These are phyloP conservation scores for grape (Vitis vinifera) DNA, from an alignment of 164 flowering plant genomes.

Conservation along the genomic window DNA sequence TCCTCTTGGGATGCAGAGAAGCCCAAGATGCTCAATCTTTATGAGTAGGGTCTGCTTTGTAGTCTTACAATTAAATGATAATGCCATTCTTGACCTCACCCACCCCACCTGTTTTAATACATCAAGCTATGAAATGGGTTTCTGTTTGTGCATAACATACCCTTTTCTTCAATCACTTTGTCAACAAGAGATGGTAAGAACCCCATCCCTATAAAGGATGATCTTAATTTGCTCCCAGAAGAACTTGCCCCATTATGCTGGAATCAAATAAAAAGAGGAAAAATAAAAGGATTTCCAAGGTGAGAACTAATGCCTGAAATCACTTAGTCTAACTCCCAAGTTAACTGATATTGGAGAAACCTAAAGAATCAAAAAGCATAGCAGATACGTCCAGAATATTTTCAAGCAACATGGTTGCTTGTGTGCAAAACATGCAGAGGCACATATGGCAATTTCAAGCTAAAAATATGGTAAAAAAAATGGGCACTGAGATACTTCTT, in stretches of 20 bases:
- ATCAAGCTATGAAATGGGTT: background rate
- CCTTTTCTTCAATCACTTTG: slow-evolving; percentile 71
- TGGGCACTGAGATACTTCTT: too few relatives aligned
- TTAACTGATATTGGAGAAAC: background rate
- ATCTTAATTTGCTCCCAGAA: slow-evolving; percentile 55
- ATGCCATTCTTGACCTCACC: background rate
- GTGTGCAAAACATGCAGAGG: background rate
- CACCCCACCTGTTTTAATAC: background rate
- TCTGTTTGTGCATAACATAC: slow-evolving; percentile 27
- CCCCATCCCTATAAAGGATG: slow-evolving; percentile 78
- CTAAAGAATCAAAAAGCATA: background rate
- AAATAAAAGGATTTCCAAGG: background rate
- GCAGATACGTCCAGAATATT: background rate
- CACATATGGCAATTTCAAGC: too few relatives aligned
- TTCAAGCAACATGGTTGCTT: background rate
- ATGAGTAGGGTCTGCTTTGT: background rate
- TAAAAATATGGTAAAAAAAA: too few relatives aligned
- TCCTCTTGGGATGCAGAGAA: background rate
- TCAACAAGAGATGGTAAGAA: slow-evolving; percentile 70
- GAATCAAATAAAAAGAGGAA: slow-evolving; percentile 10
- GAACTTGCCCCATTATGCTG: slow-evolving; percentile 68
- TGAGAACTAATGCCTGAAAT: background rate
- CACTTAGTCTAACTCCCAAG: background rate
- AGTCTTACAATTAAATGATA: background rate
- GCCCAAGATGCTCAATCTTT: background rate